These are phyloP conservation scores for Exophiala aquamarina DNA, from an alignment of 2,329 filamentous ascomycete species.

Conservation along the genomic window DNA sequence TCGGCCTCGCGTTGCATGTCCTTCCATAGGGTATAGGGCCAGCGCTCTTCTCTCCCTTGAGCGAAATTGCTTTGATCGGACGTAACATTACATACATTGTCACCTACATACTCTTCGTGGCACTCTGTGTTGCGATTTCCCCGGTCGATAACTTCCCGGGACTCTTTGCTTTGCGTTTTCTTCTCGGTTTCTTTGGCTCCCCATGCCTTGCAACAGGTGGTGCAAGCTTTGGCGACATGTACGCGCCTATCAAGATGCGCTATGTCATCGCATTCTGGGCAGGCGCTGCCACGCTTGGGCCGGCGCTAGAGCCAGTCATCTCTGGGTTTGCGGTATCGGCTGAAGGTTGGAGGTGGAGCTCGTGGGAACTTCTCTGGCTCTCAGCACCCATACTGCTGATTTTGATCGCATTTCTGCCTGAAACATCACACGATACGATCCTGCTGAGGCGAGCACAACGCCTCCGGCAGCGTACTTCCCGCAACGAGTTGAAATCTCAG, in stretches of 20 bases:
- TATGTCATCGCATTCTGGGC: conserved; percentile 23
- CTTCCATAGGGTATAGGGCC: conserved; percentile 42
- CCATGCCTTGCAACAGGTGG: neutral
- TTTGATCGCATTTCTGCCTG: conserved; percentile 36
- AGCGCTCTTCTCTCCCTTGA: conserved; percentile 64
- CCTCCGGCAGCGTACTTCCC: conserved; percentile 37
- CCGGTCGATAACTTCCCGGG: conserved; percentile 60
- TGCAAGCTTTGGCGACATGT: conserved; percentile 58
- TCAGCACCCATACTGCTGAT: conserved; percentile 55
- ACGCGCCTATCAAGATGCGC: neutral
- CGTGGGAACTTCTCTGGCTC: conserved; percentile 60
- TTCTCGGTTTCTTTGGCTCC: conserved; percentile 60
- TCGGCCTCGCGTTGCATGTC: conserved; percentile 29
- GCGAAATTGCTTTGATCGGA: conserved; percentile 64
- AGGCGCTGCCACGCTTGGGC: conserved; percentile 33
- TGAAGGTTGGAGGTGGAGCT: conserved; percentile 36
- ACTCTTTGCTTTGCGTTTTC: conserved; percentile 63
- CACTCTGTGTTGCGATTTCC: conserved; percentile 62
- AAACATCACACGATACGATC: conserved; percentile 22
- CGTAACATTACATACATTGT: conserved; percentile 65
- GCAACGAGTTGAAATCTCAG: conserved; percentile 56
- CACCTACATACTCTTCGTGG: conserved; percentile 65
- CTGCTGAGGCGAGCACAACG: conserved; percentile 16
- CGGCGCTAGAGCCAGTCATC: conserved; percentile 60
- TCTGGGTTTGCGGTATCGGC: conserved; percentile 58